These are phyloP conservation scores for Limnanthes douglasii DNA, from an alignment of 345 rosid genomes.

Conservation along the genomic window DNA sequence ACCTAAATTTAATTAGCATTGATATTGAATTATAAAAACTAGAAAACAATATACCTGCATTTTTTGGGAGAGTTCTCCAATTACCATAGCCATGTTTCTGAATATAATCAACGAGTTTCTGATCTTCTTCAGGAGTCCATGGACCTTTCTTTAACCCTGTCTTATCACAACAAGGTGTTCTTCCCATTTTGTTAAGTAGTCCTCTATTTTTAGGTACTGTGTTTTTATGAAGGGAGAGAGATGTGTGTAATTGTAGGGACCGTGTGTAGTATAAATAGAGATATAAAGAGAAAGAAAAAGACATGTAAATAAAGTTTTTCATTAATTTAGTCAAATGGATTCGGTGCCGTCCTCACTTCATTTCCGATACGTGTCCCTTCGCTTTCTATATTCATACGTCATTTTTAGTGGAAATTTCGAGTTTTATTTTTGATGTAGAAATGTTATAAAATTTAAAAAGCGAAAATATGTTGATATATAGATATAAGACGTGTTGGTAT, in stretches of 20 bases:
- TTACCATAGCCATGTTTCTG: constrained; percentile 68
- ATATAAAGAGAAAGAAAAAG: constrained; percentile 22
- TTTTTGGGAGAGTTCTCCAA: constrained; percentile 83
- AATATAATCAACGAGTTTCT: constrained; percentile 51
- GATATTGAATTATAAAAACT: background rate
- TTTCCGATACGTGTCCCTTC: constrained; percentile 45
- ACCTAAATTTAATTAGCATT: background rate
- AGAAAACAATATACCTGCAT: constrained; percentile 39
- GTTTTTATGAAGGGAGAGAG: constrained; percentile 7
- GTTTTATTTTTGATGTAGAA: too few species aligned
- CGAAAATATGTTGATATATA: too few species aligned
- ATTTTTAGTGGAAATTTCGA: too few species aligned
- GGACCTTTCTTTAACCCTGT: constrained; percentile 74
- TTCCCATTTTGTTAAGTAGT: constrained; percentile 30
- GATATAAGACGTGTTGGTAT: too few species aligned
- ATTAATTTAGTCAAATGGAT: constrained; percentile 69
- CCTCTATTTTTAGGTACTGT: background rate
- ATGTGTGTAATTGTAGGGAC: constrained; percentile 16
- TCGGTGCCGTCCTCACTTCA: constrained; percentile 79
- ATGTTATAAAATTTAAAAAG: too few species aligned
- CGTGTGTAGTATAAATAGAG: constrained; percentile 14
- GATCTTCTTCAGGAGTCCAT: constrained; percentile 85
- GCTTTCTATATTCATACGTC: constrained; percentile 4
- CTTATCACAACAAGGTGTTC: constrained; percentile 81
- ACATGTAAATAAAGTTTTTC: too few species aligned